phyloP scores from a whole-genome alignment of 495 filamentous ascomycete genomes.

The Tuber microsphaerosporum region DNA sequence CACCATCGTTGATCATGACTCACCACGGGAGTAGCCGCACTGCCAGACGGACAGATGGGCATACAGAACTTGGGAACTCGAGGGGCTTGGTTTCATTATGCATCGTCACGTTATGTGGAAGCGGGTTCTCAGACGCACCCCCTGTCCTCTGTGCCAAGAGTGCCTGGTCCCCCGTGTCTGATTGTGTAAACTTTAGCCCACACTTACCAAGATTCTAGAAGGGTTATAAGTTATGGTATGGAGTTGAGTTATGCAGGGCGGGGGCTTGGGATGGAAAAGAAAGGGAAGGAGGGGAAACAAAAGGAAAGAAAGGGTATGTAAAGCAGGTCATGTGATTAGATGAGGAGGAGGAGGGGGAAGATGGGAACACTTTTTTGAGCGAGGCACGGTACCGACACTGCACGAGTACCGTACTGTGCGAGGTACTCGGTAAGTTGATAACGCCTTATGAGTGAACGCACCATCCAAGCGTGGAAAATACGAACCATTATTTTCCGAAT shows the following conservation, averaged over 20 bases:
- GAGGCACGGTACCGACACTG: not conserved
- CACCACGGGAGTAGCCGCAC: not conserved
- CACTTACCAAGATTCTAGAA: not conserved
- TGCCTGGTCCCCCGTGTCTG: not conserved
- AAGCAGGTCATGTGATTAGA: not conserved
- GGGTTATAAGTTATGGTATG: not conserved
- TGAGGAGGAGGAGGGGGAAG: not conserved
- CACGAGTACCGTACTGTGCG: too few species aligned
- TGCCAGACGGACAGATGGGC: not conserved
- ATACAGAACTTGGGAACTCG: too few species aligned
- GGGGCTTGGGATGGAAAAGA: not conserved
- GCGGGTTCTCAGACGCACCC: not conserved
- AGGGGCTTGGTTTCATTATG: not conserved
- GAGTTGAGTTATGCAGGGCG: too few species aligned
- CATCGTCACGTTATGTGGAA: not conserved
- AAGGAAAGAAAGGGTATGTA: not conserved
- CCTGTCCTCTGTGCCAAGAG: not conserved
- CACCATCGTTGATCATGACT: not conserved
- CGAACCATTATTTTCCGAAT: not conserved
- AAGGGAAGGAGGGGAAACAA: not conserved
- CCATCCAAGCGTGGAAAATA: not conserved
- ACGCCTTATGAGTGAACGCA: not conserved
- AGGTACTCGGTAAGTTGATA: not conserved
- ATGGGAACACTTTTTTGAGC: not conserved
- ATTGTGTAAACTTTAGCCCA: not conserved